Evolutionary conservation across 2,329 filamentous ascomycete genomes (phyloP), one percentile per base, ranked within the genome.

Genomic region (Monascus ruber): DNA sequence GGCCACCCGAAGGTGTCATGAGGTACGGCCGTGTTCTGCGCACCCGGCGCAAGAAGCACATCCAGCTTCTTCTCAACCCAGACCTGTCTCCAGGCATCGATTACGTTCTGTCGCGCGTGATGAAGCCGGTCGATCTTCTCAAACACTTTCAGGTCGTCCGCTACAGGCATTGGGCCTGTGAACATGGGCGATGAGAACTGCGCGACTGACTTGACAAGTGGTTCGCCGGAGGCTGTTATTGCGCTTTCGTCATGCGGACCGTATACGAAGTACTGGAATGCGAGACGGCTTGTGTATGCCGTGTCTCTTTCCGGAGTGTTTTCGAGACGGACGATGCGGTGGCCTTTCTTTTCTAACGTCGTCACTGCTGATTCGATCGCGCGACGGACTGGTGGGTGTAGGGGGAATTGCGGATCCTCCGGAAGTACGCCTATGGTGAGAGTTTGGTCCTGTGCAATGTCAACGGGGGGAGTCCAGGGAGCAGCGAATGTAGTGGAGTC

Each of bases 21-120:
- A 26, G 59, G 58, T 0, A 70, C 64, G 1, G 73, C 71, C 0
- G 70, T 74, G 8, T 59, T 62, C 42, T 69, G 66, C n/a, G 70
- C 68, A 4, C 63, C 59, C 4, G 68, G 62, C 47, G 62, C 63
- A n/a, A 77, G 35, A 1, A 76, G 56, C 0, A 63, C 70, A 50
- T 76, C 73, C 6, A 75, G 48, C 9, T 56, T 47, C 5, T 69
- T 49, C 9, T 64, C 50, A 1, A 56, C 49, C 47, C 69, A 60
- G 1, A 65, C 29, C 24, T 58, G 54, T 9, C 67, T 61, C 53
- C 65, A 75, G 3, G 44, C 47, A 6, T 61, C 57, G 10, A 58
- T 39, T 4, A 65, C 53, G 36, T 52, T 36, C 17, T 47, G 50
- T 11, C 60, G 49, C 40, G 63, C 54, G 17, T 64, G 57, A 34